These are phyloP conservation scores for Arthroderma sp. DNA, from an alignment of 2,329 filamentous ascomycete genomes.

Conservation along the genomic window DNA sequence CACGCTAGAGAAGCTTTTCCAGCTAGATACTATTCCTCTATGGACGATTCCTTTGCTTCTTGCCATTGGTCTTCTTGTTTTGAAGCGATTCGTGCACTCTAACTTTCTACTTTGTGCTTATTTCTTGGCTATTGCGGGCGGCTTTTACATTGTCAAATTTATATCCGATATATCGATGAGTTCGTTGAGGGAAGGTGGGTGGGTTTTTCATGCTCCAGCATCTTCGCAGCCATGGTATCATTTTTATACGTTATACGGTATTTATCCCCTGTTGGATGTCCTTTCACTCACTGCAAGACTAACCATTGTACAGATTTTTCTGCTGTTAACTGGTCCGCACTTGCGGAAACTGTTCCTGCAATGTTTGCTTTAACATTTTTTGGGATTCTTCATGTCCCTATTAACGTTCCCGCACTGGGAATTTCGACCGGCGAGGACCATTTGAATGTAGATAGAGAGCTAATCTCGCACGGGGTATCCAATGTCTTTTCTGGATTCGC, in stretches of 20 bases:
- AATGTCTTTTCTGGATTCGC: slow-evolving; percentile 78
- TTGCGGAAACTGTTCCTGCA: slow-evolving; percentile 74
- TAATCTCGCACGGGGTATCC: slow-evolving; percentile 84
- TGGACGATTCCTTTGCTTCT: slow-evolving; percentile 73
- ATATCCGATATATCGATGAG: slow-evolving; percentile 53
- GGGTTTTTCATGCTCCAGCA: slow-evolving; percentile 82
- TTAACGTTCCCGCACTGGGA: slow-evolving; percentile 89
- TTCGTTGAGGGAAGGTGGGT: slow-evolving; percentile 59
- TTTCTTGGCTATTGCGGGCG: slow-evolving; percentile 64
- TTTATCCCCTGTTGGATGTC: slow-evolving; percentile 26
- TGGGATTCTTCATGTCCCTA: slow-evolving; percentile 89
- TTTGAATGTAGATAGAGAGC: slow-evolving; percentile 76
- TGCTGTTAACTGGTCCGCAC: slow-evolving; percentile 68
- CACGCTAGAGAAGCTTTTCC: slow-evolving; percentile 63
- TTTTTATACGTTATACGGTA: slow-evolving; percentile 91
- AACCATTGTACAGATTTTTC: slow-evolving; percentile 51
- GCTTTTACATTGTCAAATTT: slow-evolving; percentile 40
- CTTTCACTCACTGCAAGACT: slow-evolving; percentile 1
- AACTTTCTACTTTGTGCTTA: slow-evolving; percentile 79
- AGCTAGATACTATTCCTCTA: slow-evolving; percentile 60
- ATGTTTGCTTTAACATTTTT: slow-evolving; percentile 98
- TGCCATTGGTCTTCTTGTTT: slow-evolving; percentile 61
- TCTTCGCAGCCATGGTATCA: slow-evolving; percentile 89
- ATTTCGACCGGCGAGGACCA: slow-evolving; percentile 88
- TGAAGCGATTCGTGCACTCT: slow-evolving; percentile 64